Conservation (phyloP, 257 asterid genomes). For the Forsythia viridissima region DNA sequence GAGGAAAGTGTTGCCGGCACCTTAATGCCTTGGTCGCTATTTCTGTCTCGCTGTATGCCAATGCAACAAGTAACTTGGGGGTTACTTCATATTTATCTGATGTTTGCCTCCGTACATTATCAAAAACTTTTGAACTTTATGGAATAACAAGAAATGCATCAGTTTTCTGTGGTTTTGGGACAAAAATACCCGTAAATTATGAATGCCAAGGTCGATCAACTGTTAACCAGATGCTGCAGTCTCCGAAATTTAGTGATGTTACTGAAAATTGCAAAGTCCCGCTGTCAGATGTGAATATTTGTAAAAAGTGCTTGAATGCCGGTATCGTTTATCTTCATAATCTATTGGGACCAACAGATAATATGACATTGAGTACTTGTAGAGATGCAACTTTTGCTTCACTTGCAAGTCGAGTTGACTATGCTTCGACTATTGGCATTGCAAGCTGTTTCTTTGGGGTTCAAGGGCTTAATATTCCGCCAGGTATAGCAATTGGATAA, state of each 20-base stretch:
- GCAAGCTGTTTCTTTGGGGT: conserved; percentile 93
- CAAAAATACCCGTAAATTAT: conserved; percentile 76
- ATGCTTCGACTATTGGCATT: conserved; percentile 50
- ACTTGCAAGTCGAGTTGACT: conserved; percentile 77
- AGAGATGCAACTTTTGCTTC: conserved; percentile 91
- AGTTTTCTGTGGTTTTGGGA: conserved; percentile 78
- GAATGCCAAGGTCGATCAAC: conserved; percentile 81
- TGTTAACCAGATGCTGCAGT: conserved; percentile 66
- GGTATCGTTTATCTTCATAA: conserved; percentile 76
- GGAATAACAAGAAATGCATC: conserved; percentile 73
- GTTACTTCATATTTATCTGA: conserved; percentile 56
- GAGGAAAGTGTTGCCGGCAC: conserved; percentile 87
- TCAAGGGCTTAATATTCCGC: conserved; percentile 52
- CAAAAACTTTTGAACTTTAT: conserved; percentile 63
- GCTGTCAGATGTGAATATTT: conserved; percentile 44
- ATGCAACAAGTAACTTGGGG: conserved; percentile 65
- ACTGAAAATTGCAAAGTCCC: conserved; percentile 61
- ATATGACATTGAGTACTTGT: conserved; percentile 83
- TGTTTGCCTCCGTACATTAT: conserved; percentile 57
- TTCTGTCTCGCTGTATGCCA: conserved; percentile 79
- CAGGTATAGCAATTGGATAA: conserved; percentile 42
- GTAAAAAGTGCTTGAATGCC: conserved; percentile 82
- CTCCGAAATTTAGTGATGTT: conserved; percentile 68
- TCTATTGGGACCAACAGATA: conserved; percentile 68
- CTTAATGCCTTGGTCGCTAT: conserved; percentile 79